These are phyloP conservation scores for Aspergillus chevalieri DNA, from an alignment of 2,329 filamentous ascomycete genomes.

Conservation along the genomic window DNA sequence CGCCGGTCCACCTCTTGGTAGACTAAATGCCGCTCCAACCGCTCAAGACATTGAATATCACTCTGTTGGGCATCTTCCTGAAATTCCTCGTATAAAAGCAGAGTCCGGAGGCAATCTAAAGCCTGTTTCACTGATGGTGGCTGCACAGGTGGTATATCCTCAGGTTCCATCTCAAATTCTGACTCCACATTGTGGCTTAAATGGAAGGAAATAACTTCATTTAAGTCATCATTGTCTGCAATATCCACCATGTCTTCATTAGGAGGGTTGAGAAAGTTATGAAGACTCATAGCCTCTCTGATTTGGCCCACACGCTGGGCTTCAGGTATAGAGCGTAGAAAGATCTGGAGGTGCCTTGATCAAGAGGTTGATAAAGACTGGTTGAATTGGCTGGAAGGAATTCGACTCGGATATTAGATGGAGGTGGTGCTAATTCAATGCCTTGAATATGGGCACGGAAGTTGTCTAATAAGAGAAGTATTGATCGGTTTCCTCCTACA, in stretches of 20 bases:
- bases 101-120: not conserved
- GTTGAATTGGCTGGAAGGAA: no score
- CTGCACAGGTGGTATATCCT: not conserved
- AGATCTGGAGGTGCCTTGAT: not conserved
- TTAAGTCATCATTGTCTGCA: not conserved
- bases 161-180: not conserved
- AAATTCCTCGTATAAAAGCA: not conserved
- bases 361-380: no score
- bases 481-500: no score
- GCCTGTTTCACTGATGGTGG: not conserved
- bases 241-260: not conserved
- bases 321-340: not conserved
- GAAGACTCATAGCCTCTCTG: not conserved
- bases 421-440: no score
- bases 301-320: not conserved
- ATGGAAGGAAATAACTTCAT: not conserved
- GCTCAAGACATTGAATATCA: not conserved
- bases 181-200: not conserved
- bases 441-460: no score
- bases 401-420: no score
- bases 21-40: not conserved
- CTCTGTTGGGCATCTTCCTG: not conserved
- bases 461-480: no score
- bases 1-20: not conserved
- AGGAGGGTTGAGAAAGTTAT: not conserved